Evolutionary conservation across 495 filamentous ascomycete species (phyloP).

Genomic region (Penicillium fimorum): DNA sequence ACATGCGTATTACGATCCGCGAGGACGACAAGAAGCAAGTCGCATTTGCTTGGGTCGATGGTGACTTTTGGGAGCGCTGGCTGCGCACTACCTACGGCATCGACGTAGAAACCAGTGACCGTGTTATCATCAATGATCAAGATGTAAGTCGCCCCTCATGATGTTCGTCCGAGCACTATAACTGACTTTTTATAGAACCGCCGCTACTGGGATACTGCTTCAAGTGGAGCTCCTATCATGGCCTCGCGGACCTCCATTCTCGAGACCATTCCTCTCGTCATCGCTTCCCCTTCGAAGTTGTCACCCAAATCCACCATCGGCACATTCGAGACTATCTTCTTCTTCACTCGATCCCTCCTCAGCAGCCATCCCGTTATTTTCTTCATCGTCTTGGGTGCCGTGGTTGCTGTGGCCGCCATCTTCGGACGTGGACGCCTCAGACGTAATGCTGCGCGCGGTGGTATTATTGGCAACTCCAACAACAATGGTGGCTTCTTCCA

Average conservation of each 20-base stretch:
- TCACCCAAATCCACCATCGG: slow-evolving; percentile 83
- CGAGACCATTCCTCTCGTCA: slow-evolving; percentile 82
- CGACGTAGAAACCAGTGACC: slow-evolving; percentile 78
- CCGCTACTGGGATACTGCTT: slow-evolving; percentile 91
- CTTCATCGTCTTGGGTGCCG: slow-evolving; percentile 57
- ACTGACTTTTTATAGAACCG: slow-evolving; percentile 63
- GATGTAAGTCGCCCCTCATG: slow-evolving; percentile 62
- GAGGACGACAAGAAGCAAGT: slow-evolving; percentile 84
- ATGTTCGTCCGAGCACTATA: slow-evolving; percentile 6
- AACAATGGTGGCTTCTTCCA: slow-evolving; percentile 68
- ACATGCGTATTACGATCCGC: slow-evolving; percentile 85
- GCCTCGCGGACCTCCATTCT: slow-evolving; percentile 91
- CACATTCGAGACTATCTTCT: slow-evolving; percentile 72
- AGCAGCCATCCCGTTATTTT: slow-evolving; percentile 71
- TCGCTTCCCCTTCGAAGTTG: slow-evolving; percentile 74
- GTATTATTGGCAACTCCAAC: slow-evolving; percentile 55
- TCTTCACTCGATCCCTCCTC: slow-evolving; percentile 66
- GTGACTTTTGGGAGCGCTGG: slow-evolving; percentile 97
- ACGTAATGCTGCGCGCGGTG: slow-evolving; percentile 38
- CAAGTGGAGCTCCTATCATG: slow-evolving; percentile 81
- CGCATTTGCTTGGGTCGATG: slow-evolving; percentile 97
- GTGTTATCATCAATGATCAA: slow-evolving; percentile 96
- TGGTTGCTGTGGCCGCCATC: slow-evolving; percentile 30
- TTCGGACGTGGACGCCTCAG: slow-evolving; percentile 36
- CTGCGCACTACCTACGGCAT: slow-evolving; percentile 91